phyloP scores from a whole-genome alignment of 805 yeast genomes.

The Candida maesae region DNA sequence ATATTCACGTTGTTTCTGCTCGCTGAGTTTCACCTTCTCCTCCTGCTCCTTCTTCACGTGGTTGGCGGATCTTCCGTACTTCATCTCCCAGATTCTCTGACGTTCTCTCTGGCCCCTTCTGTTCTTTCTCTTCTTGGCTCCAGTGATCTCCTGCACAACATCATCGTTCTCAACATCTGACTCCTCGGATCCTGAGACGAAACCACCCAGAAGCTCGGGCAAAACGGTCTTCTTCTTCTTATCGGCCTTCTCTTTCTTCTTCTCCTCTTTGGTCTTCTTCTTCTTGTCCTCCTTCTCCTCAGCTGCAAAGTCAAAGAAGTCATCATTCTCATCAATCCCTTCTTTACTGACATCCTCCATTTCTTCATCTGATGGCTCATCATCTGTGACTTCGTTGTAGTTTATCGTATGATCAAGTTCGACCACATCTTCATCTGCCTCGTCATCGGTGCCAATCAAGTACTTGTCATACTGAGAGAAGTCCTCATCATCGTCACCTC shows the following conservation, averaged over 20 bases:
- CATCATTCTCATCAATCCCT: conserved; percentile 31
- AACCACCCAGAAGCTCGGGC: conserved; percentile 77
- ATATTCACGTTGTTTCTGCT: conserved; percentile 56
- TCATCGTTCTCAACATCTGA: conserved; percentile 59
- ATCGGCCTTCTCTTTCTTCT: conserved; percentile 27
- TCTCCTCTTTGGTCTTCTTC: conserved; percentile 27
- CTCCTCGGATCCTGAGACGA: conserved; percentile 74
- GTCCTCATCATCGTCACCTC: conserved; percentile 25
- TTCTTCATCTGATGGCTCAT: conserved; percentile 44
- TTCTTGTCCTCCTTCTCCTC: conserved; percentile 32
- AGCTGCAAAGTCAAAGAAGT: conserved; percentile 33
- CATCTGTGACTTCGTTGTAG: conserved; percentile 59
- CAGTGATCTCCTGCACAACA: conserved; percentile 48
- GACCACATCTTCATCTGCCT: conserved; percentile 37
- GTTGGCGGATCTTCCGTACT: conserved; percentile 79
- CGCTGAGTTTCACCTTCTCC: conserved; percentile 50
- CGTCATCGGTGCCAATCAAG: conserved; percentile 37
- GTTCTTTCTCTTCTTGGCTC: conserved; percentile 66
- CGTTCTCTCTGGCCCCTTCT: conserved; percentile 97
- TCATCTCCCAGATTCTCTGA: conserved; percentile 93
- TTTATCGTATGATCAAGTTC: conserved; percentile 29
- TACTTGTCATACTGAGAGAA: conserved; percentile 34
- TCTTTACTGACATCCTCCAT: conserved; percentile 31
- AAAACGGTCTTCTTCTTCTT: conserved; percentile 39
- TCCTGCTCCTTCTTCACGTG: conserved; percentile 71